phyloP scores from a whole-genome alignment of 1,139 yeast genomes.

The Komagataea norvegica region DNA sequence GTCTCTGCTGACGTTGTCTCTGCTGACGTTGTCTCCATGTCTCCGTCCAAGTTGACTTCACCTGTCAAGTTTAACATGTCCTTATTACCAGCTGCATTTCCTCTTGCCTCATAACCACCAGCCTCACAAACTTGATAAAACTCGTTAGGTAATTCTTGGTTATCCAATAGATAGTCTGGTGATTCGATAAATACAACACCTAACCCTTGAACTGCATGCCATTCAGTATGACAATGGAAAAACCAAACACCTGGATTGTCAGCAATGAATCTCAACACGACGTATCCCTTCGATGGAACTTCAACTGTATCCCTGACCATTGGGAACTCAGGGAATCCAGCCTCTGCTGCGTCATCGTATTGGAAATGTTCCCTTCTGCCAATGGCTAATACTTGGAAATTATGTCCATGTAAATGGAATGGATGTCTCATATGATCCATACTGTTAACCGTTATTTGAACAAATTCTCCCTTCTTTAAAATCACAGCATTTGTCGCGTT shows the following conservation, averaged over 20 bases:
- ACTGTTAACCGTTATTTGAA: constrained; percentile 71
- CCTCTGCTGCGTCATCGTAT: constrained; percentile 36
- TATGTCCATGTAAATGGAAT: constrained; percentile 90
- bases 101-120: constrained; percentile 44
- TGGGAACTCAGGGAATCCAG: constrained; percentile 51
- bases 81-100: constrained; percentile 83
- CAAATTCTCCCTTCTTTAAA: constrained; percentile 47
- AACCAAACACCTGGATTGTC: constrained; percentile 79
- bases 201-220: constrained; percentile 72
- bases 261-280: constrained; percentile 53
- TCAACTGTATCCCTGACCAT: constrained; percentile 61
- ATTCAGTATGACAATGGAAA: constrained; percentile 77
- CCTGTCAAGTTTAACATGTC: constrained; percentile 64
- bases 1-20: neutral
- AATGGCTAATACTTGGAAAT: constrained; percentile 65
- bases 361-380: constrained; percentile 42
- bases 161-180: constrained; percentile 50
- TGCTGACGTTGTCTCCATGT: neutral
- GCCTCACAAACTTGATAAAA: constrained; percentile 57
- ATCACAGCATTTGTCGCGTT: constrained; percentile 47
- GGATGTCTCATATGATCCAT: constrained; percentile 85
- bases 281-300: constrained; percentile 56
- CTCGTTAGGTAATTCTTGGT: constrained; percentile 43
- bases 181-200: constrained; percentile 53
- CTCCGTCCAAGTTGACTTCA: constrained; percentile 32